phyloP scores from a whole-genome alignment of 108 stramenopile species.

The Cyclostephanos tholiformis region DNA sequence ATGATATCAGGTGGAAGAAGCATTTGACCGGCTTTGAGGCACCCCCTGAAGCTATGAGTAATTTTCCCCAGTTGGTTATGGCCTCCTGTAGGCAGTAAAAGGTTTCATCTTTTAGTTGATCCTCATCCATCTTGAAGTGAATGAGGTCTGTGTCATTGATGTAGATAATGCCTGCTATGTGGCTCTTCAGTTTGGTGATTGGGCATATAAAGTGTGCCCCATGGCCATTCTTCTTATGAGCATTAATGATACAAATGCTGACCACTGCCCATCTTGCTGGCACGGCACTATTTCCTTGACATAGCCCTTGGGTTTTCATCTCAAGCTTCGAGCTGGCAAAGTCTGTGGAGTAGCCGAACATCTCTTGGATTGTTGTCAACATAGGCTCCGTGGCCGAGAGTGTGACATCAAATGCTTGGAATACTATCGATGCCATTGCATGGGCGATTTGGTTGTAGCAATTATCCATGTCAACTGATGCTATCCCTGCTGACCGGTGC shows the following conservation, averaged over 20 bases:
- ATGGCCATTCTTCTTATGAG: background rate
- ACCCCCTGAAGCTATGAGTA: conserved; percentile 19
- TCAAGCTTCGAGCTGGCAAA: background rate
- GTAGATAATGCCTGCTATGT: background rate
- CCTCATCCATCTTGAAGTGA: background rate
- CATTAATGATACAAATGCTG: too few relatives aligned
- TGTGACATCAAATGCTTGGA: background rate
- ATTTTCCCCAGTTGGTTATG: conserved; percentile 13
- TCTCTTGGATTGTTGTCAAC: background rate
- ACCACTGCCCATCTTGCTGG: too few relatives aligned
- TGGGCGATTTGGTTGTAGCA: background rate
- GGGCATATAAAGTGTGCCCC: background rate
- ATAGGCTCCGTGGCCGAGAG: background rate
- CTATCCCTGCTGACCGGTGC: background rate
- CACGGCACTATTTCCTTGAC: background rate
- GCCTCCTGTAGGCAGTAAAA: background rate
- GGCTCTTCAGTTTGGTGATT: background rate
- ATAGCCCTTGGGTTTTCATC: conserved; percentile 1
- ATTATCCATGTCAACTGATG: conserved; percentile 12
- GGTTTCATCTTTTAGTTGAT: background rate
- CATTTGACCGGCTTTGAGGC: conserved; percentile 11
- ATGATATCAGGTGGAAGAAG: conserved; percentile 24
- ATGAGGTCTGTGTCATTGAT: background rate
- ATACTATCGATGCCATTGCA: conserved; percentile 3
- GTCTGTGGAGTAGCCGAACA: background rate